Conservation (phyloP, 345 rosid species). For the Isatis tinctoria region DNA sequence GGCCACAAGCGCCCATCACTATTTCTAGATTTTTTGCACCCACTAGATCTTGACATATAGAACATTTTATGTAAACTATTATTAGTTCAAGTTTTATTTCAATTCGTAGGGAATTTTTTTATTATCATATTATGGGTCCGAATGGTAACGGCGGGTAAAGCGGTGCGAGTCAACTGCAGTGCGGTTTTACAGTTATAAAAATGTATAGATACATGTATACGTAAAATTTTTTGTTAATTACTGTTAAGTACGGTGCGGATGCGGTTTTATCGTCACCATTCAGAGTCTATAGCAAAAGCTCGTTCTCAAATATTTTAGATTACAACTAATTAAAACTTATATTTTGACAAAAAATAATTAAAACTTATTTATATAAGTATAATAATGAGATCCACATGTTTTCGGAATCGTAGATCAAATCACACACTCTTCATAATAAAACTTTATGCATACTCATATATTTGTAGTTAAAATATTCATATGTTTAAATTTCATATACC, state of each 20-base stretch:
- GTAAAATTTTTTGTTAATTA: too few species aligned
- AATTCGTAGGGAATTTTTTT: neutral
- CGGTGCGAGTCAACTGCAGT: too few species aligned
- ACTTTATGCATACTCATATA: neutral
- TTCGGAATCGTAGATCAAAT: neutral
- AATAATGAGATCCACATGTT: neutral
- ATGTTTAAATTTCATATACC: neutral
- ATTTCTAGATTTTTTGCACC: slow-evolving; percentile 15
- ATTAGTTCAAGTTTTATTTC: neutral
- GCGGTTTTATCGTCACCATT: too few species aligned
- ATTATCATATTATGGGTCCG: too few species aligned
- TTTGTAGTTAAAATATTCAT: neutral
- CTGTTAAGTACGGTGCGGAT: too few species aligned
- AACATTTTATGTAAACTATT: neutral
- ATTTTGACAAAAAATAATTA: too few species aligned
- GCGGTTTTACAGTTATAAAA: too few species aligned
- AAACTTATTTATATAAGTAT: neutral
- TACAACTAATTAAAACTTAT: too few species aligned
- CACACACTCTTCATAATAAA: neutral
- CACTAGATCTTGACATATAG: neutral
- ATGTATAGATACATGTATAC: too few species aligned
- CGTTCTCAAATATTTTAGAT: neutral
- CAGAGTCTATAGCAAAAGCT: too few species aligned
- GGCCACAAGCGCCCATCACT: slow-evolving; percentile 12
- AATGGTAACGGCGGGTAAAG: too few species aligned